Evolutionary conservation across 1,139 yeast species (phyloP), one percentile per base, ranked within the genome.

Genomic region (Pichia sp.): DNA sequence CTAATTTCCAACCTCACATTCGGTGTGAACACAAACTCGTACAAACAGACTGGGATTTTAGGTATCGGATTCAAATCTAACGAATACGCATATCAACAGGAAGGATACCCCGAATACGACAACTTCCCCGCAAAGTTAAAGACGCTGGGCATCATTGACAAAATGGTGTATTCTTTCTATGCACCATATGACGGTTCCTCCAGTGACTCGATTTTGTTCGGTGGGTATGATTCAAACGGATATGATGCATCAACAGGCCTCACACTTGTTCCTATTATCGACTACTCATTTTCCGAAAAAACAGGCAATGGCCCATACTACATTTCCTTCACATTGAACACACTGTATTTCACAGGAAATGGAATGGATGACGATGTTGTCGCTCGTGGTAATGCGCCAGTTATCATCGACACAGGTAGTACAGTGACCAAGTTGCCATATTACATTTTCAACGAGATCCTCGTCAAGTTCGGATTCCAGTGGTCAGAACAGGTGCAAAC

Each of bases 381-480:
- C 40, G 75, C 72, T 32, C 45, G 57, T 14, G 57, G 63, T 24
- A 58, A 60, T 38, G 57, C 66, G 22, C 67, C 75, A 1, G 82
- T 77, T 2, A 62, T 79, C 40, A 63, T 83, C 34, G 90, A 83
- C 62, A 72, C 85, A 3, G 89, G 89, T 22, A 73, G 86, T 9
- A 76, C 87, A 2, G 63, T 75, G 38, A 69, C 81, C 10, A 71
- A 70, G 51, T 61, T 81, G 1, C 84, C 86, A 17, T 45, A 58
- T 2, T 60, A 56, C 15, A 57, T 75, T 24, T 63, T 76, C 8
- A 59, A 61, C 4, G 54, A 63, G 9, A 62, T 80, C 48, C 80
- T 77, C 0, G 45, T 53, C 2, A 50, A 58, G 2, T 58, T 74
- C n/a, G 70, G 71, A 32, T 79, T 77, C 4, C 39, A 54, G 2